Evolutionary conservation across 768 basidiomycete species (phyloP), one percentile per base, ranked within the genome.

Genomic region (Butyriboletus loyo): DNA sequence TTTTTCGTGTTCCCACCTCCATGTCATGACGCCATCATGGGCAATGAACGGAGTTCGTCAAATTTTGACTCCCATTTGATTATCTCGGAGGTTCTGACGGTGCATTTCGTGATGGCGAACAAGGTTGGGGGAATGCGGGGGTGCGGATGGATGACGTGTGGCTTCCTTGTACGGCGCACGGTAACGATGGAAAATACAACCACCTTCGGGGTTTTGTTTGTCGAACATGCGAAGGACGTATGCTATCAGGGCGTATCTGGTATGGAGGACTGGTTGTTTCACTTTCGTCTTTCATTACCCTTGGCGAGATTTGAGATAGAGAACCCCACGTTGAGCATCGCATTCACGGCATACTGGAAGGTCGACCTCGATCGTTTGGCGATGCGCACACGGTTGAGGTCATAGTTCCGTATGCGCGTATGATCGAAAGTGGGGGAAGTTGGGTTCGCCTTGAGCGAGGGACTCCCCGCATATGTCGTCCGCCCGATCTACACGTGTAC

Each of bases 51-150:
- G 46, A 27, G 34, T 19, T 27, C 27, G n/a, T 14, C 32, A 22
- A 34, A 25, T 28, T 13, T 49, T 32, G 39, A 32, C 43, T 36
- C 42, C 31, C 32, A 24, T 52, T 48, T 54, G 60, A 52, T 56
- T 46, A 50, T 57, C 43, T 64, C 39, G 50, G 47, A 47, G 49
- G 41, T 54, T 41, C 58, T 55, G 51, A 54, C 7, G 35, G 17
- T 48, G 50, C 15, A 25, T 57, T 56, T 52, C 21, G 9, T 56
- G 52, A 58, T 58, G 56, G 28, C 27, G 27, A 46, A 48, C 44
- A 54, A 60, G 53, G 47, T 46, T 51, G 50, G 53, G 57, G 53
- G 60, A 59, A 19, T 55, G 60, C 27, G 62, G 64, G 57, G 63
- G 32, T 52, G 45, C n/a, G 32, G 50, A 46, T 15, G 31, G 22